These are phyloP conservation scores for Eleusine coracana DNA, from an alignment of 176 grass and related monocot species.

Conservation along the genomic window DNA sequence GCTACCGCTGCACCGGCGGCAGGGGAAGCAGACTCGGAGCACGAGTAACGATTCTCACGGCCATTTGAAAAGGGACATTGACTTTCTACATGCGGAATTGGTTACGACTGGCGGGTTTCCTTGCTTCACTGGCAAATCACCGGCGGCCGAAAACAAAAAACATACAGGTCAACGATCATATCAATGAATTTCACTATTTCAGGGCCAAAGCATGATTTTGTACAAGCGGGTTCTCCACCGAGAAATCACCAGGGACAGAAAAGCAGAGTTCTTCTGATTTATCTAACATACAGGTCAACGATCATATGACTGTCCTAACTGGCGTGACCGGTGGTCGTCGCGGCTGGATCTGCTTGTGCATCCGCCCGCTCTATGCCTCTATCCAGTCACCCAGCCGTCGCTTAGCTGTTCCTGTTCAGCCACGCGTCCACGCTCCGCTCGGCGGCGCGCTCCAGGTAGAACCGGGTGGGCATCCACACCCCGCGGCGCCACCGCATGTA, in stretches of 20 bases:
- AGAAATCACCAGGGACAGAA: too few species aligned
- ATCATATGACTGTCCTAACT: not conserved
- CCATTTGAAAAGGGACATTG: too few species aligned
- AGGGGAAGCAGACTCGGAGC: not conserved
- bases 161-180: not conserved
- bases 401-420: not conserved
- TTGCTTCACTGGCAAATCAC: not conserved
- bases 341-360: not conserved
- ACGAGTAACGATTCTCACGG: too few species aligned
- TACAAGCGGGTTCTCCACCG: too few species aligned
- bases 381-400: not conserved
- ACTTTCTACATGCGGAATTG: too few species aligned
- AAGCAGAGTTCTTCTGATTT: too few species aligned
- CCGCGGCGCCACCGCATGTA: slow-evolving; percentile 35
- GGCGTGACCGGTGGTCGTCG: not conserved
- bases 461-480: slow-evolving; percentile 30
- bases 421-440: not conserved
- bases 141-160: not conserved
- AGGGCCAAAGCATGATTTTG: too few species aligned
- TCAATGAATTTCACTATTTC: too few species aligned
- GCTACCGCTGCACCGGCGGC: not conserved
- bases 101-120: too few species aligned
- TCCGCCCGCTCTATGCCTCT: not conserved
- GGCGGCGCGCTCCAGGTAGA: slow-evolving; percentile 22
- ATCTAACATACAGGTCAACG: too few species aligned